Conservation (phyloP, 306 rosid species). For the Castanospermum australe region DNA sequence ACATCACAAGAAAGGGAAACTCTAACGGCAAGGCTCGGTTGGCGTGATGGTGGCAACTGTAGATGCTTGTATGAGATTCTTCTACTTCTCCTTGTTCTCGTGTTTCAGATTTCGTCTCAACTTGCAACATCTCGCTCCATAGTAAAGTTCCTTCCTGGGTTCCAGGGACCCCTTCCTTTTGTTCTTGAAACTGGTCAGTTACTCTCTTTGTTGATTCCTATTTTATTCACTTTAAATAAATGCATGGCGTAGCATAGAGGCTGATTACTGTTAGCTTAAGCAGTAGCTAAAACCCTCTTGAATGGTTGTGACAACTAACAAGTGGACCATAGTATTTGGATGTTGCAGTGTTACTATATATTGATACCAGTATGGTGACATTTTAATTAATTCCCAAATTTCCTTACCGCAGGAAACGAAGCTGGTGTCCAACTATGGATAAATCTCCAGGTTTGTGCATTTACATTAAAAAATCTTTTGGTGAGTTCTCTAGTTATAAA, state of each 20-base stretch:
- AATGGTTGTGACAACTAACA: not conserved
- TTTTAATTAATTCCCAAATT: not conserved
- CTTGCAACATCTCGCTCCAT: not conserved
- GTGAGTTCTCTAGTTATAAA: not conserved
- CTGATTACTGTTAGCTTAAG: not conserved
- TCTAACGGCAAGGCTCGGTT: too few relatives aligned
- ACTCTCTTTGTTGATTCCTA: not conserved
- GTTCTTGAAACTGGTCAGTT: constrained; percentile 44
- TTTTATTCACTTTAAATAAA: too few relatives aligned
- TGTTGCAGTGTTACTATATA: not conserved
- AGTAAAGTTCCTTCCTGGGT: constrained; percentile 49
- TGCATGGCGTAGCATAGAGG: too few relatives aligned
- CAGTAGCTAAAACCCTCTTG: not conserved
- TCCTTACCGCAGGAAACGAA: constrained; percentile 36
- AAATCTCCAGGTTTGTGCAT: constrained; percentile 41
- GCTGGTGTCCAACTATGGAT: constrained; percentile 35
- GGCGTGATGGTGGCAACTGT: too few relatives aligned
- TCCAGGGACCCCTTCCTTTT: constrained; percentile 50
- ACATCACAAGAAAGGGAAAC: too few relatives aligned
- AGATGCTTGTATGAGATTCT: not conserved
- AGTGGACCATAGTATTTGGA: not conserved
- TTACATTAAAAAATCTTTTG: not conserved
- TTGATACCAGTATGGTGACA: not conserved
- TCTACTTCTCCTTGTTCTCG: not conserved
- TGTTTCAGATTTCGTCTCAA: not conserved